Evolutionary conservation across 352 stramenopile genomes (phyloP), one percentile per base, ranked within the genome.

Genomic region (Phytopythium delawarense): DNA sequence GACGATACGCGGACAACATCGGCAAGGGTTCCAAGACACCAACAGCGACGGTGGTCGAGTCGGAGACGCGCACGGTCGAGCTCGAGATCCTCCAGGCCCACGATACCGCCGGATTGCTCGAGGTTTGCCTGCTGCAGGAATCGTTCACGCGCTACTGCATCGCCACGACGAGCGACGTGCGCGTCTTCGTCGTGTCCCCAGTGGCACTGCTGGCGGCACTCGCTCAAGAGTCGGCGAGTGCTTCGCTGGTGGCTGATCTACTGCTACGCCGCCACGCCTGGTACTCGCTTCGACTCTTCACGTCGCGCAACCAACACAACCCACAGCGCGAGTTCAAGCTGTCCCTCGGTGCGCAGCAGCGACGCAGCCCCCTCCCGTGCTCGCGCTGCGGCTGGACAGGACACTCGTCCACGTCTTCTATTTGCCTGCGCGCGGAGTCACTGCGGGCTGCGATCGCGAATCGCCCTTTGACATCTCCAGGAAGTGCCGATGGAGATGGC

Each of bases 281-380:
- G 80, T 79, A 79, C 63, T 80, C 87, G 54, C 44, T 81, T 32
- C 68, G 76, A 12, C 72, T 73, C 51, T 85, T 80, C 63, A 87
- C 80, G 57, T 76, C 78, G 23, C 48, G 87, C 51, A 85, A 85
- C 49, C 80, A 81, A 50, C 71, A 79, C 66, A 88, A 85, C 56
- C 74, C 45, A n/a, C 59, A 73, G 48, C 65, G 52, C 28, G 79
- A 79, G 25, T 69, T 72, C 52, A 66, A 64, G 39, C 48, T 89
- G 7, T 79, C 76, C 35, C 51, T 78, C 11, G 64, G 35, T n/a
- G 53, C 67, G 35, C 63, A 71, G 18, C 78, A 89, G 46, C 72
- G 71, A 50, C 74, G 78, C 34, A 81, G 76, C 18, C 70, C 76
- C 53, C 62, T 89, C 20, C 66, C 67, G 25, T 89, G 78, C 40